Conservation (phyloP, 2,329 filamentous ascomycete species). For the Chalaropsis thielavioides region DNA sequence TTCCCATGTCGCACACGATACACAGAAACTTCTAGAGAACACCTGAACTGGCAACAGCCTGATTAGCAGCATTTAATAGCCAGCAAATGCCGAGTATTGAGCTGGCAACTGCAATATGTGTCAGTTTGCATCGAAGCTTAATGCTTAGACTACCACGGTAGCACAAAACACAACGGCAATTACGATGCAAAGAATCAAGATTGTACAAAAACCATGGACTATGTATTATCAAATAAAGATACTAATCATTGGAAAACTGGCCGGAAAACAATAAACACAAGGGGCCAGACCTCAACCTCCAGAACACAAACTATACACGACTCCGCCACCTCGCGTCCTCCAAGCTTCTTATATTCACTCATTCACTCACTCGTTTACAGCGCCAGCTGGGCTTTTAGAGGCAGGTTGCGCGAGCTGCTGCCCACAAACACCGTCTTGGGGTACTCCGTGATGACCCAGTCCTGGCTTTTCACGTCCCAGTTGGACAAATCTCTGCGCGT, state of each 20-base stretch:
- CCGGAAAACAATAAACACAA: not conserved
- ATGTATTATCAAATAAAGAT: not conserved
- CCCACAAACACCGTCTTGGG: conserved; percentile 43
- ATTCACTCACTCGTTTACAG: conserved; percentile 17
- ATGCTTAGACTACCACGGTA: not conserved
- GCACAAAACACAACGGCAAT: not conserved
- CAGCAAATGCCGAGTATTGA: too few species aligned
- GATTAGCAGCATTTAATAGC: not conserved
- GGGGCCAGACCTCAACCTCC: not conserved
- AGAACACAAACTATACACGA: not conserved
- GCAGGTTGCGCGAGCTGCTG: conserved; percentile 40
- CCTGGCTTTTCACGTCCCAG: conserved; percentile 67
- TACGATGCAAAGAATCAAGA: not conserved
- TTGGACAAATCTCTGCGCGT: conserved; percentile 73
- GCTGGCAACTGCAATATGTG: not conserved
- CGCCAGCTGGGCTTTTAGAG: conserved; percentile 27
- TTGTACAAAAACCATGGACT: not conserved
- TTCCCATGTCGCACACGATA: not conserved
- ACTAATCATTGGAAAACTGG: not conserved
- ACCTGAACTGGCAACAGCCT: not conserved
- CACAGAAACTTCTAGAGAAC: not conserved
- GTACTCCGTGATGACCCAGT: conserved; percentile 55
- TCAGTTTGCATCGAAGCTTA: not conserved
- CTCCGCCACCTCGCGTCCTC: not conserved
- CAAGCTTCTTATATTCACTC: not conserved